Percentiles rank a stretch among this genome's conserved stretches.
Evolutionary conservation across 2,329 filamentous ascomycete genomes (phyloP).

Genomic region (Lanzia echinophila): DNA sequence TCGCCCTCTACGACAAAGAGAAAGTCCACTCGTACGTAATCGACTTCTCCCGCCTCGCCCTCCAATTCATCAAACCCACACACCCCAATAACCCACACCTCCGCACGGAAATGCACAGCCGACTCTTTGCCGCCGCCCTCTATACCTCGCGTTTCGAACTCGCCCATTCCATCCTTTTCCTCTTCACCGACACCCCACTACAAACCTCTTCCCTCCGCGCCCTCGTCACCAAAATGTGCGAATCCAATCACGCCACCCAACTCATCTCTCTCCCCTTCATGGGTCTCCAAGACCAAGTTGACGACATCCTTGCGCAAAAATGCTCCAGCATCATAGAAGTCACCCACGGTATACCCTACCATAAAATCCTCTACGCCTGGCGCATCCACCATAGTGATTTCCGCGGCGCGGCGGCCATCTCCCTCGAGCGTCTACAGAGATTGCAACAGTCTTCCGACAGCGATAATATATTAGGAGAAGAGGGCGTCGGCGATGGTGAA

Average conservation of each 20-base stretch:
- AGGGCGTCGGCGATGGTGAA: constrained; percentile 53
- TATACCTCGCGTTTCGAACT: constrained; percentile 73
- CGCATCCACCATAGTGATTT: constrained; percentile 81
- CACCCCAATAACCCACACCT: constrained; percentile 26
- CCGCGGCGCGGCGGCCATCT: constrained; percentile 64
- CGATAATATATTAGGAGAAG: constrained; percentile 43
- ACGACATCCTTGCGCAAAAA: constrained; percentile 67
- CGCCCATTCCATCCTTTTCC: constrained; percentile 71
- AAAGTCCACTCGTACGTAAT: constrained; percentile 74
- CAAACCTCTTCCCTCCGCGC: constrained; percentile 65
- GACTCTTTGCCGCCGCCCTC: constrained; percentile 76
- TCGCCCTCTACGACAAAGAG: constrained; percentile 71
- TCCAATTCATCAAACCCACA: constrained; percentile 48
- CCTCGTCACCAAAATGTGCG: constrained; percentile 64
- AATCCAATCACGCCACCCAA: constrained; percentile 56
- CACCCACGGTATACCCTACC: constrained; percentile 61
- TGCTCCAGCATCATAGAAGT: constrained; percentile 65
- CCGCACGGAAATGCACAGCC: constrained; percentile 68
- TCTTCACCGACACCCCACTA: constrained; percentile 65
- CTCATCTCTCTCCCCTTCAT: constrained; percentile 74
- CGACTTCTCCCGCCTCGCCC: constrained; percentile 71
- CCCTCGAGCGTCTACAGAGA: constrained; percentile 58
- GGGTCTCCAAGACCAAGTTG: constrained; percentile 69
- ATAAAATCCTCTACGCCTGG: constrained; percentile 88
- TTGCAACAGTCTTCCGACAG: constrained; percentile 53